Evolutionary conservation across 2,329 filamentous ascomycete species (phyloP).

Genomic region (Xylaria sp.): DNA sequence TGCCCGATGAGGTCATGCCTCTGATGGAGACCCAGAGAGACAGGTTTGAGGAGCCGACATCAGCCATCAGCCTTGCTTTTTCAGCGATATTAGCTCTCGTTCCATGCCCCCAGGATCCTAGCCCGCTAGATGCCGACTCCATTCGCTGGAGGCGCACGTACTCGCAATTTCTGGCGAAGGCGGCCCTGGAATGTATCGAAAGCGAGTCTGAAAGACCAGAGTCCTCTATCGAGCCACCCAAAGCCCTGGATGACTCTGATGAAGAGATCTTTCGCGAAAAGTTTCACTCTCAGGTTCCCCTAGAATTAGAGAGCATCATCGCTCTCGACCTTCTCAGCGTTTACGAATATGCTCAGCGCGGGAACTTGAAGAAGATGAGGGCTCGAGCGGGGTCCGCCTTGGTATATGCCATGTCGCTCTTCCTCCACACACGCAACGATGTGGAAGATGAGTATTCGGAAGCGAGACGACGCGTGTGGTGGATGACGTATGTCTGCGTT

Average conservation of each 20-base stretch:
- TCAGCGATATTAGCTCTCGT: constrained; percentile 53
- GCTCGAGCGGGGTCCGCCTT: constrained; percentile 51
- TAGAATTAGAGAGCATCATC: constrained; percentile 51
- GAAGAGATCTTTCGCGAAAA: constrained; percentile 39
- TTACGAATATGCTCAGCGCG: constrained; percentile 57
- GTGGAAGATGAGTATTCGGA: constrained; percentile 47
- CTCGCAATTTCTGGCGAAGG: constrained; percentile 52
- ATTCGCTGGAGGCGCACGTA: constrained; percentile 49
- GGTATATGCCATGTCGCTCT: constrained; percentile 48
- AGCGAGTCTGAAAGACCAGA: constrained; percentile 51
- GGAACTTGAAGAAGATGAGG: constrained; percentile 56
- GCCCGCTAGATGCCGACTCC: constrained; percentile 42
- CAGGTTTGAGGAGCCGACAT: constrained; percentile 43
- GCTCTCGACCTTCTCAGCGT: constrained; percentile 52
- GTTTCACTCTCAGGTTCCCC: constrained; percentile 48
- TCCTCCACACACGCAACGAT: constrained; percentile 44
- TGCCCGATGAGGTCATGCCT: constrained; percentile 38
- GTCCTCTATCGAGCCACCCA: constrained; percentile 47
- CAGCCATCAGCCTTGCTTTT: constrained; percentile 49
- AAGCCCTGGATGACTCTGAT: constrained; percentile 45
- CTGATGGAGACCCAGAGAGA: constrained; percentile 42
- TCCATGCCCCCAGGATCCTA: constrained; percentile 45
- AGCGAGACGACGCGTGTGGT: constrained; percentile 52
- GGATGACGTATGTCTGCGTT: constrained; percentile 57
- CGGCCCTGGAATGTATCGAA: constrained; percentile 52